Conservation (phyloP, 2,329 filamentous ascomycete species). For the Monilinia fructigena region DNA sequence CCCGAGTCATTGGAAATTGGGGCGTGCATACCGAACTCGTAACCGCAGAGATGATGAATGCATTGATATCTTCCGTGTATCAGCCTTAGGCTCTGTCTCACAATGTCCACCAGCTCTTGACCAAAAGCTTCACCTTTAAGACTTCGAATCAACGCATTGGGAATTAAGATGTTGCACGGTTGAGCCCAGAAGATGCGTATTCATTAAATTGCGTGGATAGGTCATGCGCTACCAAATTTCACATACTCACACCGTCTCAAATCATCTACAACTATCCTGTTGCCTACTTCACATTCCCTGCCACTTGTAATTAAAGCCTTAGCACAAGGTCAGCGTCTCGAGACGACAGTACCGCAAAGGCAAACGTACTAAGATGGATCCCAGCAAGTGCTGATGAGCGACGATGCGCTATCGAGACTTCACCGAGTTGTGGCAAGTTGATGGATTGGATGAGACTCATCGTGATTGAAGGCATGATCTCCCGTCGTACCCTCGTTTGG, state of each 20-base stretch:
- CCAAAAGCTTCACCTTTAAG: background rate
- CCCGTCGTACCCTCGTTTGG: background rate
- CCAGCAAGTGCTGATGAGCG: background rate
- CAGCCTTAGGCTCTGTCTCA: background rate
- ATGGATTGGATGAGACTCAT: background rate
- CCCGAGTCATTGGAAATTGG: background rate
- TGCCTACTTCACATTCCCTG: background rate
- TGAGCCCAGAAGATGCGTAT: background rate
- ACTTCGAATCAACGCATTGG: background rate
- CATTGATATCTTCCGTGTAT: background rate
- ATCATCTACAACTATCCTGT: background rate
- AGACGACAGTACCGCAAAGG: background rate
- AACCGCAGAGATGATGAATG: background rate
- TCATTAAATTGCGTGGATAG: slow-evolving; percentile 3
- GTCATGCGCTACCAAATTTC: background rate
- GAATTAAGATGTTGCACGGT: background rate
- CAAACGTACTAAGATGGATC: background rate
- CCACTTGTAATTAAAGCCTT: background rate
- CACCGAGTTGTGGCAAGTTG: background rate
- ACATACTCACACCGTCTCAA: background rate
- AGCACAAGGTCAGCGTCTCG: background rate
- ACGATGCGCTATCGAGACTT: background rate
- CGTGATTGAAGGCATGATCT: background rate
- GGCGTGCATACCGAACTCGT: background rate
- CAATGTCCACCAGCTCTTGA: background rate